These are phyloP conservation scores for Colletotrichum liriopes DNA, from an alignment of 2,329 filamentous ascomycete genomes.

Conservation along the genomic window DNA sequence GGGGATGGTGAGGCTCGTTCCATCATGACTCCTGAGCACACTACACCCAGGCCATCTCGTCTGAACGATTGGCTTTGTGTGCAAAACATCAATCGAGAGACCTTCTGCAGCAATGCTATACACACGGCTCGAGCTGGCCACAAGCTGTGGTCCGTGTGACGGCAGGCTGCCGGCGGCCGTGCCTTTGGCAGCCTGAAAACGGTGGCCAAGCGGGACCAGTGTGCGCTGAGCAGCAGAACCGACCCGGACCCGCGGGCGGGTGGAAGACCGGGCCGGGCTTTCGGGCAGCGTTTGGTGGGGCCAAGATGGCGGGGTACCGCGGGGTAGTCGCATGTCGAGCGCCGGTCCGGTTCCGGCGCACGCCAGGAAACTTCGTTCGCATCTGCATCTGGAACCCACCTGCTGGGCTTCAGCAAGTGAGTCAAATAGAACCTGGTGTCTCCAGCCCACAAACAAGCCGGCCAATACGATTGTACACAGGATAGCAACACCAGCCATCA, in stretches of 20 bases:
- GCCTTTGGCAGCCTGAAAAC: background rate
- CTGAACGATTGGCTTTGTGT: background rate
- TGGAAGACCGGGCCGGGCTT: slow-evolving; percentile 4
- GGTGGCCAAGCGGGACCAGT: background rate
- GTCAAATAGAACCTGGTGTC: no score
- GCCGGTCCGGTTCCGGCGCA: slow-evolving; percentile 13
- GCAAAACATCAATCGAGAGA: background rate
- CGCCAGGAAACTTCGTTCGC: no score
- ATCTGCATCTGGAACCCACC: no score
- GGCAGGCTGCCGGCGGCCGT: background rate
- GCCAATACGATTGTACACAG: background rate
- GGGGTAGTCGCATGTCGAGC: background rate
- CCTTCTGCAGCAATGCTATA: background rate
- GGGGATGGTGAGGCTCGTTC: background rate
- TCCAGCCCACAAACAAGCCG: no score
- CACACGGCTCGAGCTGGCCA: background rate
- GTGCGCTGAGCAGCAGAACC: background rate
- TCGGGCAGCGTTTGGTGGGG: background rate
- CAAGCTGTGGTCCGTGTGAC: background rate
- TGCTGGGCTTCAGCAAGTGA: no score
- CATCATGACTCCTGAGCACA: background rate
- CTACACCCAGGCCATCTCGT: background rate
- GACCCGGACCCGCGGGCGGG: background rate
- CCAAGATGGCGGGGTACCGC: background rate
- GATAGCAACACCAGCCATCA: background rate